Evolutionary conservation across 306 rosid species (phyloP), one percentile per base, ranked within the genome.

Genomic region (Acacia melanoxylon): DNA sequence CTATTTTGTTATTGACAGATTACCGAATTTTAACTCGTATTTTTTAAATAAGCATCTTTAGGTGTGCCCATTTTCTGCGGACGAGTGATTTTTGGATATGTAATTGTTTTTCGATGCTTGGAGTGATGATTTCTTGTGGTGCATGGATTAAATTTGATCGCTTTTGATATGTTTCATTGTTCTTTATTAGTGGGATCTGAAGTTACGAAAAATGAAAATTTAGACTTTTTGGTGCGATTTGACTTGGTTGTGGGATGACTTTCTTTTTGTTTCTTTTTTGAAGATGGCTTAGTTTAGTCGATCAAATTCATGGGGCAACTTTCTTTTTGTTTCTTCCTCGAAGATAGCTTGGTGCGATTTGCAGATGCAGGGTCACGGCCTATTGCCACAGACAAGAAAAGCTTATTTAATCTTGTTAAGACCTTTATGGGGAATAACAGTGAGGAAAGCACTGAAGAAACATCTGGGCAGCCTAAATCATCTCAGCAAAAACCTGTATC

Each of bases 241-340:
- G 81, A 80, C 65, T 78, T 74, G 78, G 72, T 48, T 54, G 72
- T 87, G 85, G 80, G 65, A 80, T 68, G 79, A 79, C 68, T 85
- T 73, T 78, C 45, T 45, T 75, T 79, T 76, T 74, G 69, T 67
- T 82, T 87, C n/a, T 81, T 78, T 85, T 77, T 84, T 66, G 61
- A 81, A 87, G 87, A 96, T 96, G 99, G 93, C 99, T 70, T 96
- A 98, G 99, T 96, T 93, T 87, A 72, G 92, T 91, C 88, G 89
- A 81, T 91, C 89, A 54, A 93, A 88, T 81, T 29, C 97, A 5
- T 88, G 97, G 94, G 94, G 98, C 81, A 94, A 90, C 89, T 92
- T 96, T 85, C 90, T 97, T 48, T n/a, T n/a, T n/a, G n/a, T n/a
- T n/a, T n/a, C n/a, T n/a, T n/a, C n/a, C n/a, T n/a, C n/a, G n/a